phyloP scores from a whole-genome alignment of 225 moss, liverwort and hornwort species.

The Neckera pumila region DNA sequence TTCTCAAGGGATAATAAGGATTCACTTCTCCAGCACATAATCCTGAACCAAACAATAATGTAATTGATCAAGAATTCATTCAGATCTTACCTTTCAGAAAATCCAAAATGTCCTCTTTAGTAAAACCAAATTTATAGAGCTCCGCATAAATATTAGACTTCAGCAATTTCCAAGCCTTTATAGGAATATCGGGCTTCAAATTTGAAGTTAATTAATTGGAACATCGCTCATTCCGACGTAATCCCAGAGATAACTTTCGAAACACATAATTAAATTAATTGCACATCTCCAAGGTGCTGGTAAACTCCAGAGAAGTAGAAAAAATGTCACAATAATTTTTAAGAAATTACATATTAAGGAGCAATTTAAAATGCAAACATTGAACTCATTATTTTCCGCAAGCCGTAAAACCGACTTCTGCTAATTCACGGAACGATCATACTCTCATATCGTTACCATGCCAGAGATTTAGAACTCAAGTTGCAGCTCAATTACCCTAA shows the following conservation, averaged over 20 bases:
- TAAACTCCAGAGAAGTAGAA: not conserved
- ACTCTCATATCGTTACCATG: not conserved
- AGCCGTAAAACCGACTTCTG: not conserved
- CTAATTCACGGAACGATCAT: not conserved
- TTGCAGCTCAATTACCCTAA: conserved; percentile 2
- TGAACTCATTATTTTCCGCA: not conserved
- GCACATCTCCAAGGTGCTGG: not conserved
- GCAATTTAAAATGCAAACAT: not conserved
- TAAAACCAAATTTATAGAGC: not conserved
- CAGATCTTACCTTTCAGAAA: not conserved
- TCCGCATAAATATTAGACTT: not conserved
- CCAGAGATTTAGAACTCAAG: not conserved
- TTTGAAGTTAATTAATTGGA: not conserved
- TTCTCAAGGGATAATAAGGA: not conserved
- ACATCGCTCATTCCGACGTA: not conserved
- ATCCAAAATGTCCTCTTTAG: not conserved
- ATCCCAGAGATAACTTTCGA: not conserved
- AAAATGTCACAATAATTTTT: not conserved
- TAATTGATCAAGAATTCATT: not conserved
- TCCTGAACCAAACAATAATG: not conserved
- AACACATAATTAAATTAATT: not conserved
- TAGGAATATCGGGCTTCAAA: not conserved
- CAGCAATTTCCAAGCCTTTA: not conserved
- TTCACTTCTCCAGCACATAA: not conserved
- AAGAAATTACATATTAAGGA: not conserved